Evolutionary conservation across 139 green algal species (phyloP).

Genomic region (Chlorella sp.): DNA sequence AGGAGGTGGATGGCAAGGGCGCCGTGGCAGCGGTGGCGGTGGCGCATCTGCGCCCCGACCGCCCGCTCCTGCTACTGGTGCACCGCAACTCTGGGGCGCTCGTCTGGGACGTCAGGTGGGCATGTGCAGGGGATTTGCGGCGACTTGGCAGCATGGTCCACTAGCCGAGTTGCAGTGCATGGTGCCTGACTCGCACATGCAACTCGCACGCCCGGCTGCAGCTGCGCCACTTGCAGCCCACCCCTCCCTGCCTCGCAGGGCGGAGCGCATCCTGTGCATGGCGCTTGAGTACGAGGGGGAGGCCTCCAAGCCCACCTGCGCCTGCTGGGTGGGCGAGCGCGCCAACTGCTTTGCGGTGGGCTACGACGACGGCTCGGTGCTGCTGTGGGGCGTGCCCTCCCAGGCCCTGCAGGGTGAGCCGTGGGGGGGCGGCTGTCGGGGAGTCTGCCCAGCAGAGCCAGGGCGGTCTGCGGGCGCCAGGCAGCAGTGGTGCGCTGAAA

Average conservation of each 20-base stretch:
- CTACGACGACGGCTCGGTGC: conserved; percentile 65
- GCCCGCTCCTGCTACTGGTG: conserved; percentile 48
- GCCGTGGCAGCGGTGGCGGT: conserved; percentile 37
- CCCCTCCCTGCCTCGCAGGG: not conserved
- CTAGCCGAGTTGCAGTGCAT: not conserved
- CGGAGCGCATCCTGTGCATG: conserved; percentile 32
- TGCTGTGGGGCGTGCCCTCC: conserved; percentile 58
- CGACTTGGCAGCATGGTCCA: not conserved
- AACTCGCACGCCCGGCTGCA: not conserved
- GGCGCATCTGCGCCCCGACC: conserved; percentile 19
- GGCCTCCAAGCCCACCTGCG: conserved; percentile 45
- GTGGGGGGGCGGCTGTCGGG: too few species aligned
- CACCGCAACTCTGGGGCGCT: conserved; percentile 43
- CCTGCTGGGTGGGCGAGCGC: conserved; percentile 65
- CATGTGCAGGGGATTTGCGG: not conserved
- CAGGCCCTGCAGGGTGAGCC: conserved; percentile 20
- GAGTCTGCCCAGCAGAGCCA: too few species aligned
- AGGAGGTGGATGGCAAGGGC: conserved; percentile 42
- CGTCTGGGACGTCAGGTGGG: conserved; percentile 58
- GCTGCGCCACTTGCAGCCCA: not conserved
- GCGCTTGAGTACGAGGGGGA: conserved; percentile 22
- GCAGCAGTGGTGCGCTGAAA: too few species aligned
- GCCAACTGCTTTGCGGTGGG: conserved; percentile 67
- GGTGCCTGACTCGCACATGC: too few species aligned
- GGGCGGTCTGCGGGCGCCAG: too few species aligned